Conservation (phyloP, 805 yeast species). For the Candida dajiaensis region DNA sequence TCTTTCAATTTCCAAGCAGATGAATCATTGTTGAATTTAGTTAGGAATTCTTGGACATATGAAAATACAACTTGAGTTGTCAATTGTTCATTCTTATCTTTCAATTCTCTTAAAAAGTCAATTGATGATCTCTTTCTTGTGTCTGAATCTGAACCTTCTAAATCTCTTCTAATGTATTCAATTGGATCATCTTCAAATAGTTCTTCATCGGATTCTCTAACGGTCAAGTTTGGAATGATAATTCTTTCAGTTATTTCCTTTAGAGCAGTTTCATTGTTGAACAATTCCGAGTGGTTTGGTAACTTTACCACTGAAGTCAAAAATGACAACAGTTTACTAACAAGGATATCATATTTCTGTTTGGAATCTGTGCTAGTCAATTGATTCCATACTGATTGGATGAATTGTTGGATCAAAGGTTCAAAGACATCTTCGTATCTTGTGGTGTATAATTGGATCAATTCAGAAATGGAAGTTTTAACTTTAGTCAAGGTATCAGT, state of each 20-base stretch:
- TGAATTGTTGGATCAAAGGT: slow-evolving; percentile 69
- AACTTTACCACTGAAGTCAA: slow-evolving; percentile 75
- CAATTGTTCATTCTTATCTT: slow-evolving; percentile 65
- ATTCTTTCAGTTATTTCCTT: slow-evolving; percentile 77
- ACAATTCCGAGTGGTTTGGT: slow-evolving; percentile 60
- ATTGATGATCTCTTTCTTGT: slow-evolving; percentile 91
- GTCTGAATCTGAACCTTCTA: slow-evolving; percentile 93
- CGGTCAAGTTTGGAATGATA: slow-evolving; percentile 79
- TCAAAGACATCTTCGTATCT: slow-evolving; percentile 90
- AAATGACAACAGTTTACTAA: slow-evolving; percentile 74
- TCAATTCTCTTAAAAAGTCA: slow-evolving; percentile 82
- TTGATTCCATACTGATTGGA: slow-evolving; percentile 76
- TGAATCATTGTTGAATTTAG: slow-evolving; percentile 37
- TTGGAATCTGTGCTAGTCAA: slow-evolving; percentile 60
- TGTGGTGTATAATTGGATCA: slow-evolving; percentile 78
- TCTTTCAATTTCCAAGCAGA: slow-evolving; percentile 82
- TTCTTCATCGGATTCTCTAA: slow-evolving; percentile 88
- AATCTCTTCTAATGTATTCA: slow-evolving; percentile 83
- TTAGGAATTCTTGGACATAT: slow-evolving; percentile 64
- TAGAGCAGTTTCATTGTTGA: slow-evolving; percentile 56
- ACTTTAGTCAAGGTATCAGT: slow-evolving; percentile 64
- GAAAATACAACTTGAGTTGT: slow-evolving; percentile 71
- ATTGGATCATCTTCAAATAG: slow-evolving; percentile 96
- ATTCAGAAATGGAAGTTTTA: slow-evolving; percentile 78
- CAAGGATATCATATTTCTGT: slow-evolving; percentile 77